Conservation (phyloP, 208 protist genomes). For the Acanthamoeba castellanii region DNA sequence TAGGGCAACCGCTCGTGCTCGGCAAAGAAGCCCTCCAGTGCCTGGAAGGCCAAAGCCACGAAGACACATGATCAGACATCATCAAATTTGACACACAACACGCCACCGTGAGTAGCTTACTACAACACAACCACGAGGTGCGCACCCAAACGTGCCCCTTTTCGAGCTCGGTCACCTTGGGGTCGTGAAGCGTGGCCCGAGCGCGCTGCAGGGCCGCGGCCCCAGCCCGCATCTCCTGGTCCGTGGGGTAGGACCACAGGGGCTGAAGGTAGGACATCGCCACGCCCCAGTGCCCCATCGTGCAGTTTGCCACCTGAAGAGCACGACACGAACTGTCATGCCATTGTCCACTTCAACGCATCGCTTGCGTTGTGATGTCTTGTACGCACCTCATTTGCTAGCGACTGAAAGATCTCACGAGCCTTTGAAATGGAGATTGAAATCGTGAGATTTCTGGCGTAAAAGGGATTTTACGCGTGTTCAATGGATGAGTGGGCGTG, state of each 20-base stretch:
- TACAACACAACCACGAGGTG: background rate
- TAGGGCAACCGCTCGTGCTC: background rate
- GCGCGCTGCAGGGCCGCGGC: background rate
- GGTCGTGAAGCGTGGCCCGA: background rate
- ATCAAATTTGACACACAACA: background rate
- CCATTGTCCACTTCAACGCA: background rate
- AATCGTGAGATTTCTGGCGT: background rate
- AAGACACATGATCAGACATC: background rate
- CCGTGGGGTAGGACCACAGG: constrained; percentile 42
- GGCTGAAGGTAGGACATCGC: constrained; percentile 52
- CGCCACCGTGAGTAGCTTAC: too few species aligned
- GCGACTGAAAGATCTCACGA: constrained; percentile 11
- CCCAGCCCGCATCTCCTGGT: background rate
- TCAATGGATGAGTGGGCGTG: background rate
- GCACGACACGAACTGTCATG: background rate
- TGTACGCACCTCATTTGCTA: background rate
- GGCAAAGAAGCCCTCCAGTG: background rate
- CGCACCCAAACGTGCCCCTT: constrained; percentile 18
- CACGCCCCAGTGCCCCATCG: constrained; percentile 62
- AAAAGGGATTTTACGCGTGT: background rate
- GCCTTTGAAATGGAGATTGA: background rate
- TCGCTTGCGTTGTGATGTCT: background rate
- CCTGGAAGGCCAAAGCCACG: background rate
- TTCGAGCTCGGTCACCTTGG: constrained; percentile 25
- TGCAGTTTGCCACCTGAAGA: background rate